Conservation (phyloP, 805 yeast species). For the Yarrowia sp. region DNA sequence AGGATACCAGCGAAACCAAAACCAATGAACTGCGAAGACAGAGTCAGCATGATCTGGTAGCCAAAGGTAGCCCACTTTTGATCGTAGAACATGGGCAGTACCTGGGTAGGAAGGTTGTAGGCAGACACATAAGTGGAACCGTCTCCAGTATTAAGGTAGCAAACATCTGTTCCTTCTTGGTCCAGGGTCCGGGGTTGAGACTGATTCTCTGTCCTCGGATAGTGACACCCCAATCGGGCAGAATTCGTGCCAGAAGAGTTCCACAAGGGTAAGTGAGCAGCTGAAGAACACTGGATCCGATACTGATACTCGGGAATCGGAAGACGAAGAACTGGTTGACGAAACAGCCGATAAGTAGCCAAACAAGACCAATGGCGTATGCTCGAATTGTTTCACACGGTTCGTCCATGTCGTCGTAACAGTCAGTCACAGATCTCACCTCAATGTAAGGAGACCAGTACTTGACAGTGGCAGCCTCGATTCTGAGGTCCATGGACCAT, state of each 20-base stretch:
- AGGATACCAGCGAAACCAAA: slow-evolving; percentile 62
- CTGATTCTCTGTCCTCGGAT: slow-evolving; percentile 47
- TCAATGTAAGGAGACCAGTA: slow-evolving; percentile 64
- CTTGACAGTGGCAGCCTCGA: neutral
- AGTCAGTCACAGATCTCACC: slow-evolving; percentile 65
- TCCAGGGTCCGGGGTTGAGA: slow-evolving; percentile 67
- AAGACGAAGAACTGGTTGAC: slow-evolving; percentile 55
- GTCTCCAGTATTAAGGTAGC: slow-evolving; percentile 60
- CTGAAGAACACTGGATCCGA: slow-evolving; percentile 61
- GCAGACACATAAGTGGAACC: slow-evolving; percentile 48
- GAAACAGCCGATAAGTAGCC: slow-evolving; percentile 43
- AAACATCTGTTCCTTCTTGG: slow-evolving; percentile 66
- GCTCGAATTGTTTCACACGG: slow-evolving; percentile 59
- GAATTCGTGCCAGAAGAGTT: slow-evolving; percentile 38
- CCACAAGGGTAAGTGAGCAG: slow-evolving; percentile 67
- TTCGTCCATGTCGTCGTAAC: slow-evolving; percentile 55
- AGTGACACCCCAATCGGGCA: slow-evolving; percentile 49
- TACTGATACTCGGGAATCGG: slow-evolving; percentile 59
- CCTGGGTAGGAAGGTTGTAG: slow-evolving; percentile 29
- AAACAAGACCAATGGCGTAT: slow-evolving; percentile 51
- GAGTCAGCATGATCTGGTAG: slow-evolving; percentile 57
- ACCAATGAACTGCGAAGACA: slow-evolving; percentile 60
- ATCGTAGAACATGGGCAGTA: slow-evolving; percentile 37
- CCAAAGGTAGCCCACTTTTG: slow-evolving; percentile 42
- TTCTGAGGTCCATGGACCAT: neutral